Evolutionary conservation across 495 filamentous ascomycete genomes (phyloP).

Genomic region (Astrocystis sublimbata): DNA sequence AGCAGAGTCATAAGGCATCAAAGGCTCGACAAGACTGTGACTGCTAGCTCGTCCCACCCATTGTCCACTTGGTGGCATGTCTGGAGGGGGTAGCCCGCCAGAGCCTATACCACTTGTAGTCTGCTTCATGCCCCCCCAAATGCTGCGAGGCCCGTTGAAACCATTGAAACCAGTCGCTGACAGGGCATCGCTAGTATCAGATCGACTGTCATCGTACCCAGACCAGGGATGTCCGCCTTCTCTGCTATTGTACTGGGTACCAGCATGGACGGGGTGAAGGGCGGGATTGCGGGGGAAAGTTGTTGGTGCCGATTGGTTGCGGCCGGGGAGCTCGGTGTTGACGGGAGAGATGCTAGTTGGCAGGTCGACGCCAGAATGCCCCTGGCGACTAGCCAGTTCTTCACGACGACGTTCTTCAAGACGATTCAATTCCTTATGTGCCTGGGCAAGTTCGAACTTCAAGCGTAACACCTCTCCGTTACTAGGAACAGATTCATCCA

Average conservation of each 20-base stretch:
- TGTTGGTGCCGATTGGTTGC: constrained; percentile 21
- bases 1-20: constrained; percentile 29
- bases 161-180: constrained; percentile 62
- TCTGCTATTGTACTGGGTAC: constrained; percentile 51
- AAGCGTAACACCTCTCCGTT: constrained; percentile 51
- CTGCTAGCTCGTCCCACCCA: constrained; percentile 43
- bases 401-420: constrained; percentile 82
- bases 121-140: constrained; percentile 58
- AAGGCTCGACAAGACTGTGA: constrained; percentile 34
- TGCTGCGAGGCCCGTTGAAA: constrained; percentile 59
- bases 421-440: constrained; percentile 74
- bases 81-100: constrained; percentile 37
- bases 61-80: constrained; percentile 35
- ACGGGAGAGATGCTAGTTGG: constrained; percentile 32
- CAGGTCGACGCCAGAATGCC: constrained; percentile 43
- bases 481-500: constrained; percentile 31
- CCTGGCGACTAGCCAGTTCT: constrained; percentile 70
- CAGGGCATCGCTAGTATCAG: constrained; percentile 62
- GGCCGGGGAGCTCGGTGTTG: constrained; percentile 33
- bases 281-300: constrained; percentile 24
- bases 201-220: constrained; percentile 64
- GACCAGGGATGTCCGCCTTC: constrained; percentile 61
- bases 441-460: constrained; percentile 75
- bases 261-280: constrained; percentile 51
- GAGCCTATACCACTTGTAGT: constrained; percentile 34